Conservation (phyloP, 108 stramenopile genomes). For the Discostella stelligeroides region DNA sequence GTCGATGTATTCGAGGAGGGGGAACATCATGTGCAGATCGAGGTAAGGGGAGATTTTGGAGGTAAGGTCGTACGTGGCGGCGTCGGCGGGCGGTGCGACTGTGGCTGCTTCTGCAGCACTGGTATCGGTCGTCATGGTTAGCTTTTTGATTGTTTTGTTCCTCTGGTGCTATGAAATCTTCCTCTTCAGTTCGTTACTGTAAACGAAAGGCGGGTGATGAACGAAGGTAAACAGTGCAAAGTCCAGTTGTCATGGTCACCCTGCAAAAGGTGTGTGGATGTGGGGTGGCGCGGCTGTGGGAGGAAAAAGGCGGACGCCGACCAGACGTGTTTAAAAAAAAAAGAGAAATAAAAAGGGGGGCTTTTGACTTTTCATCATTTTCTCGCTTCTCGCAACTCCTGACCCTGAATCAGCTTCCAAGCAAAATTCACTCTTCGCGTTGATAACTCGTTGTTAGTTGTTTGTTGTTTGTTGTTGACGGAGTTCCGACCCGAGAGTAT, state of each 20-base stretch:
- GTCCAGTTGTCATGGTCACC: no score
- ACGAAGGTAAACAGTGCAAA: no score
- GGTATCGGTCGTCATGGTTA: conserved; percentile 15
- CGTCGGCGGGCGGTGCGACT: conserved; percentile 31
- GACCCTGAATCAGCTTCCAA: no score
- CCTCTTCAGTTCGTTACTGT: neutral
- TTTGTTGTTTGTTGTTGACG: no score
- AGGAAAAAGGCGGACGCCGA: no score
- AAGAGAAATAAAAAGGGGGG: no score
- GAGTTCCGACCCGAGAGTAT: no score
- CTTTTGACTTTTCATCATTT: no score
- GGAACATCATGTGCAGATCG: conserved; percentile 97
- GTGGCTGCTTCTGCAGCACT: conserved; percentile 2
- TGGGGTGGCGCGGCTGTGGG: neutral
- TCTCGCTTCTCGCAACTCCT: neutral
- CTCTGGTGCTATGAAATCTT: neutral
- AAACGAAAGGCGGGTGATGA: neutral
- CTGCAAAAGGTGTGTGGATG: no score
- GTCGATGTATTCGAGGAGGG: conserved; percentile 90
- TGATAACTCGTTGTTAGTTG: no score
- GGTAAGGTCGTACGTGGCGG: conserved; percentile 77
- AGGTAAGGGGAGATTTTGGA: conserved; percentile 82
- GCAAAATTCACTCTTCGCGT: neutral
- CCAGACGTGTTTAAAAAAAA: no score
- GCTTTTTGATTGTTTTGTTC: neutral